phyloP scores from a whole-genome alignment of 805 yeast species.

The Lachancea lanzarotensis region DNA sequence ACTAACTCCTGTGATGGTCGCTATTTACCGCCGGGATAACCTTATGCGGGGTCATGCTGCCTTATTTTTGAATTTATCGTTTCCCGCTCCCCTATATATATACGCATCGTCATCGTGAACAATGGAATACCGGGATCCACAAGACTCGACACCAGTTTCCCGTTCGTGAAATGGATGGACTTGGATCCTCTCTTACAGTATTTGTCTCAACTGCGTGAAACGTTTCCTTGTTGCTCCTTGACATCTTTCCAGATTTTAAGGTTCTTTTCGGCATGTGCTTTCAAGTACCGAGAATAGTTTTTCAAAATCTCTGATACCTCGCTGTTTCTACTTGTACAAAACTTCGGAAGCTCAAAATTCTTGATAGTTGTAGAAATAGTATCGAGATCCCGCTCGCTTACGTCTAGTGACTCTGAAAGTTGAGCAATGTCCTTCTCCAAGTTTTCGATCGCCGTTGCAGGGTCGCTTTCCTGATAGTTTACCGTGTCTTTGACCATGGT shows the following conservation, averaged over 20 bases:
- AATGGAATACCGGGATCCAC: neutral
- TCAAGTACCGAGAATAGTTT: conserved; percentile 26
- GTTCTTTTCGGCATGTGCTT: conserved; percentile 25
- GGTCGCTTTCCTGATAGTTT: conserved; percentile 28
- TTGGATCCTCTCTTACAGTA: neutral
- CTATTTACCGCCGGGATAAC: too few species aligned
- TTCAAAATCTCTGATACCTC: conserved; percentile 23
- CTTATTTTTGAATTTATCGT: neutral
- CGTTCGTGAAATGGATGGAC: too few species aligned
- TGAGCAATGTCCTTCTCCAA: conserved; percentile 23
- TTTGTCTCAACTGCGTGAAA: neutral
- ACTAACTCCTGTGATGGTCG: neutral
- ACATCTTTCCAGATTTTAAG: conserved; percentile 26
- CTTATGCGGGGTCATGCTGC: neutral
- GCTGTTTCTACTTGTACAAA: conserved; percentile 19
- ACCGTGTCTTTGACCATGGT: conserved; percentile 30
- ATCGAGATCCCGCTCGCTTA: conserved; percentile 29
- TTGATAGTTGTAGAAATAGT: conserved; percentile 28
- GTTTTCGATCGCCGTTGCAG: conserved; percentile 14
- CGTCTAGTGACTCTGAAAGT: conserved; percentile 18
- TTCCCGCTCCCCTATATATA: neutral
- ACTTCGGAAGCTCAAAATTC: conserved; percentile 29
- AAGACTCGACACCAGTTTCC: neutral
- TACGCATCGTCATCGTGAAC: neutral
- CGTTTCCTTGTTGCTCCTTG: conserved; percentile 3